Base-by-base conservation (phyloP, 1,284 basidiomycete genomes). In the Apiotrichum domesticum region DNA sequence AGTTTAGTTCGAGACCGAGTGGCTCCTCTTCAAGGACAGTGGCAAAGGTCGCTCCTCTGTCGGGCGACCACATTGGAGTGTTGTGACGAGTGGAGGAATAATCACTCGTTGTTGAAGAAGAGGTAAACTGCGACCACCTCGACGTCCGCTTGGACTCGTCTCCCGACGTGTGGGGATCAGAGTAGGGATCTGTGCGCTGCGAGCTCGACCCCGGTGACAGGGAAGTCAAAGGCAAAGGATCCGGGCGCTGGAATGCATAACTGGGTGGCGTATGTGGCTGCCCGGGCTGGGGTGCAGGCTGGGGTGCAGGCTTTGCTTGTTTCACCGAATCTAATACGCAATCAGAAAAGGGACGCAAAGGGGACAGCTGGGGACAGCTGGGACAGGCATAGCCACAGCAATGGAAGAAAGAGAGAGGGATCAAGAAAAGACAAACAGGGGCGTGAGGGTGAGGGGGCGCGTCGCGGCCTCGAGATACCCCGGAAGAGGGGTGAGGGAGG, bases 1-100 rank as follows among this genome's bases (percentile, higher is more conserved):
- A 49, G 7, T 49, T 51, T 32, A 46, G 41, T 6, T 35, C 51
- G 10, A 45, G 42, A 6, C 41, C 44, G 8, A 47, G 35, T 3
- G 48, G 40, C 21, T 59, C 55, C 6, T 60, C 59, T 46, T 60
- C 59, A 35, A 57, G 49, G 4, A 60, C 59, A 1, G 59, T 60
- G 11, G 55, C 50, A 14, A 60, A 56, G 2, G 55, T 35, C 3
- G 55, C 50, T 4, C 59, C 50, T 49, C 50, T 15, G 29, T 14
- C 14, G 14, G n/a, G 7, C 33, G 50, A 51, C 50, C 41, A 51
- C 50, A 51, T 21, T 15, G 40, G 41, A 14, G 6, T 41, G 37
- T 15, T 40, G 50, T 42, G 10, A 21, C 40, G 40, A 11, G 29
- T 51, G 1, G 40, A 35, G 15, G 50, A 51, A 7, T 51, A 40